A percentile compares a stretch with the other conserved stretches of the same genome.
These are phyloP conservation scores for Mycena leptocephala DNA, from an alignment of 768 basidiomycete species.

Conservation along the genomic window DNA sequence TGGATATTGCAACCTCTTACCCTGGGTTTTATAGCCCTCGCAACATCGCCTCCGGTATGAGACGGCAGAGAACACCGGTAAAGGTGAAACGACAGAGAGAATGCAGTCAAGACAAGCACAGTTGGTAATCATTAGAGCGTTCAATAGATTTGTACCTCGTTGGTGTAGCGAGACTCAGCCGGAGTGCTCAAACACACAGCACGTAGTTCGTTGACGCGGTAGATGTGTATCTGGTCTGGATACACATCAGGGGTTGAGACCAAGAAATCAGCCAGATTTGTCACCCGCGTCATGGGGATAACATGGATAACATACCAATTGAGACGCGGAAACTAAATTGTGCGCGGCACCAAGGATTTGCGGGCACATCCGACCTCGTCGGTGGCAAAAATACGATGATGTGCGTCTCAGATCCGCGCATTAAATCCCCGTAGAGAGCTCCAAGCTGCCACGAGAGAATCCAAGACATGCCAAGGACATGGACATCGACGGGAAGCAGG, in stretches of 20 bases:
- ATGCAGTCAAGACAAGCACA: background rate
- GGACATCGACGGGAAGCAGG: background rate
- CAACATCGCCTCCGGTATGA: background rate
- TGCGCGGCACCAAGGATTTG: background rate
- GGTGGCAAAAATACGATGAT: background rate
- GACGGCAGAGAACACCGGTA: background rate
- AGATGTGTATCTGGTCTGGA: background rate
- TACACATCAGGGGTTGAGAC: background rate
- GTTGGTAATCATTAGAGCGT: background rate
- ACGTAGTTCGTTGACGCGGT: background rate
- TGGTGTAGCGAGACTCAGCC: background rate
- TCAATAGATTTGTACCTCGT: background rate
- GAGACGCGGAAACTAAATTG: background rate
- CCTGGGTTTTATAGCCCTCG: background rate
- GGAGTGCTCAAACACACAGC: background rate
- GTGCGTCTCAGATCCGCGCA: background rate
- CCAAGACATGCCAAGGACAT: too few relatives aligned
- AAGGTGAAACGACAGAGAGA: background rate
- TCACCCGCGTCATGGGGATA: background rate
- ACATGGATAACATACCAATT: background rate
- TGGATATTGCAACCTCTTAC: background rate
- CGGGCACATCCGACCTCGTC: background rate
- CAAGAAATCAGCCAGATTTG: background rate
- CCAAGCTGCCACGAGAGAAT: background rate
- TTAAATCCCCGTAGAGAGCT: background rate